Percentiles rank a stretch among this genome's conserved stretches.
phyloP scores from a whole-genome alignment of 2,329 filamentous ascomycete species.

The Colletotrichum sp. region DNA sequence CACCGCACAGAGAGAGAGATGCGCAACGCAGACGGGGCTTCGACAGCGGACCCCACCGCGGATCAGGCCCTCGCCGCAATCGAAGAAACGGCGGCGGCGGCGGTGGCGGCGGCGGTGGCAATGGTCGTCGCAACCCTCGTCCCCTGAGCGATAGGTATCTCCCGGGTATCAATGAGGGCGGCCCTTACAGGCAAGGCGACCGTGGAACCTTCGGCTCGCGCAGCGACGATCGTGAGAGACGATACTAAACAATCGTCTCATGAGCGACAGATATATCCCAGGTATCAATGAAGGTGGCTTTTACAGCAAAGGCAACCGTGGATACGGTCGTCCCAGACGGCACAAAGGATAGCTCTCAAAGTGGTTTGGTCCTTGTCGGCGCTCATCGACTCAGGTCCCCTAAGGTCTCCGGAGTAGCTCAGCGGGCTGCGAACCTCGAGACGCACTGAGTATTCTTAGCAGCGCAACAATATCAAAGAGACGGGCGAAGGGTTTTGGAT shows the following conservation, averaged over 20 bases:
- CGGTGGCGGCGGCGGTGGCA: neutral
- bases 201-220: constrained; percentile 24
- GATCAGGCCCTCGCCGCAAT: neutral
- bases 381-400: neutral
- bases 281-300: constrained; percentile 23
- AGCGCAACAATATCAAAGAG: neutral
- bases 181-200: constrained; percentile 24
- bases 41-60: constrained; percentile 19
- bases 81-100: neutral
- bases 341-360: neutral
- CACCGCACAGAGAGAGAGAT: constrained; percentile 61
- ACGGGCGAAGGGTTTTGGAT: neutral
- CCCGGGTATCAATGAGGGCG: constrained; percentile 27
- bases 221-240: constrained; percentile 23
- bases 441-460: neutral
- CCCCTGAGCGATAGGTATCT: constrained; percentile 38
- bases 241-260: constrained; percentile 21
- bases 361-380: neutral
- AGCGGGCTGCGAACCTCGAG: neutral
- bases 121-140: constrained; percentile 21
- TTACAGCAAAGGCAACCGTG: constrained; percentile 24
- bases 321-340: constrained; percentile 19
- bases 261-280: constrained; percentile 39
- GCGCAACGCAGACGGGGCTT: constrained; percentile 38
- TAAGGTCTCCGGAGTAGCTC: neutral